These are phyloP conservation scores for Ophiostoma triangulosporum DNA, from an alignment of 2,329 filamentous ascomycete species.

Conservation along the genomic window DNA sequence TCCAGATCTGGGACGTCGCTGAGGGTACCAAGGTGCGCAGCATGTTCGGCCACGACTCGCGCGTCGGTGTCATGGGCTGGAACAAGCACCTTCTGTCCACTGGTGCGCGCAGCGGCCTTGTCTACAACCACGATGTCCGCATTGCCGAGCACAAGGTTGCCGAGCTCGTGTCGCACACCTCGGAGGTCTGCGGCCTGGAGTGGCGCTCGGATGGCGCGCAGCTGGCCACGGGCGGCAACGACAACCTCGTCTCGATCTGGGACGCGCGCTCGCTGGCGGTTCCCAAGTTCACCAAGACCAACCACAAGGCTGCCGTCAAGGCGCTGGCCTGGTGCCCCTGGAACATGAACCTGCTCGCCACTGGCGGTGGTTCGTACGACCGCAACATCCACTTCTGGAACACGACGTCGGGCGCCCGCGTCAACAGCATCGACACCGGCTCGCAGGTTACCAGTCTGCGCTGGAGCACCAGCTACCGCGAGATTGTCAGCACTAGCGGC, in stretches of 20 bases:
- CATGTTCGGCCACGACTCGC: slow-evolving; percentile 95
- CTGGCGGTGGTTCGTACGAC: slow-evolving; percentile 90
- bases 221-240: slow-evolving; percentile 93
- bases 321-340: slow-evolving; percentile 97
- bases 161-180: slow-evolving; percentile 92
- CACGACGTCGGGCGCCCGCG: slow-evolving; percentile 88
- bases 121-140: slow-evolving; percentile 98
- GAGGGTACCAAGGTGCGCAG: slow-evolving; percentile 91
- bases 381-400: slow-evolving; percentile 99
- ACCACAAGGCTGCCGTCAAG: slow-evolving; percentile 98
- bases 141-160: slow-evolving; percentile 96
- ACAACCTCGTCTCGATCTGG: slow-evolving; percentile 99
- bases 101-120: slow-evolving; percentile 82
- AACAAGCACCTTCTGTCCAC: slow-evolving; percentile 96
- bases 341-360: slow-evolving; percentile 94
- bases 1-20: slow-evolving; percentile 98
- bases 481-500: slow-evolving; percentile 93
- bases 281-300: slow-evolving; percentile 98
- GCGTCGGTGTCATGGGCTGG: slow-evolving; percentile 97
- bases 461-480: slow-evolving; percentile 94
- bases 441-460: slow-evolving; percentile 92
- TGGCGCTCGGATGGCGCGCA: slow-evolving; percentile 95
- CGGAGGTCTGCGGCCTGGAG: slow-evolving; percentile 94
- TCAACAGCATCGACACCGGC: slow-evolving; percentile 98
- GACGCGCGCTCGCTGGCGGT: slow-evolving; percentile 85